These are phyloP conservation scores for Pyrenochaeta sp. DNA, from an alignment of 2,329 filamentous ascomycete genomes.

Conservation along the genomic window DNA sequence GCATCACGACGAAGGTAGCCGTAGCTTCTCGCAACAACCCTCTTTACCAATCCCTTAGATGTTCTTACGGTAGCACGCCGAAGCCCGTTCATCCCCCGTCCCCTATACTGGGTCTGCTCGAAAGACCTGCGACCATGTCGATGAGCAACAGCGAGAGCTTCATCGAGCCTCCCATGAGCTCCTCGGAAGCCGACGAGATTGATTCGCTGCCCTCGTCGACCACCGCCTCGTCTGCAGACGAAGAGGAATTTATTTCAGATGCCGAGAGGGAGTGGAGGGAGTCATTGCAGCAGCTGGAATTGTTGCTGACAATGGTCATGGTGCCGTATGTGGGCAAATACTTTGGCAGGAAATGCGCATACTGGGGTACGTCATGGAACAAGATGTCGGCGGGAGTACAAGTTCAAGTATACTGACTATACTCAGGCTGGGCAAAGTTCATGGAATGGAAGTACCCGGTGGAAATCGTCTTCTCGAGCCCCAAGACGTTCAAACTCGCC, in stretches of 20 bases:
- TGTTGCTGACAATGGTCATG: conserved; percentile 91
- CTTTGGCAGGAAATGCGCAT: conserved; percentile 91
- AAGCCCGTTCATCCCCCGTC: conserved; percentile 1
- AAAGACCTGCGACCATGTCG: conserved; percentile 37
- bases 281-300: conserved; percentile 89
- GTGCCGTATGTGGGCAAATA: conserved; percentile 95
- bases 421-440: conserved; percentile 87
- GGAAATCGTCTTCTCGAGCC: conserved; percentile 66
- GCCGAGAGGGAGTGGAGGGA: conserved; percentile 96
- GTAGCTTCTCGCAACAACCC: conserved; percentile 11
- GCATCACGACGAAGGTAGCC: conserved; percentile 15
- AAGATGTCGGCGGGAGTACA: not conserved
- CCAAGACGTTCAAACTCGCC: conserved; percentile 54
- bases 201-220: conserved; percentile 61
- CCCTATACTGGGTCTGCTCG: not conserved
- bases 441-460: conserved; percentile 95
- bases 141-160: conserved; percentile 48
- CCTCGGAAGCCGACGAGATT: conserved; percentile 52
- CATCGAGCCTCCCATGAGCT: conserved; percentile 41
- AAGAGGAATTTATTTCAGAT: conserved; percentile 73
- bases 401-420: conserved; percentile 5
- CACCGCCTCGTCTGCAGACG: conserved; percentile 59
- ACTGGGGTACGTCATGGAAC: conserved; percentile 76
- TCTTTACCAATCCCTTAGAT: conserved; percentile 17
- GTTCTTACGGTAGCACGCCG: conserved; percentile 24